Percentiles rank a stretch among this genome's conserved stretches.
These are phyloP conservation scores for Pholiota adiposa DNA, from an alignment of 1,284 basidiomycete genomes.

Conservation along the genomic window DNA sequence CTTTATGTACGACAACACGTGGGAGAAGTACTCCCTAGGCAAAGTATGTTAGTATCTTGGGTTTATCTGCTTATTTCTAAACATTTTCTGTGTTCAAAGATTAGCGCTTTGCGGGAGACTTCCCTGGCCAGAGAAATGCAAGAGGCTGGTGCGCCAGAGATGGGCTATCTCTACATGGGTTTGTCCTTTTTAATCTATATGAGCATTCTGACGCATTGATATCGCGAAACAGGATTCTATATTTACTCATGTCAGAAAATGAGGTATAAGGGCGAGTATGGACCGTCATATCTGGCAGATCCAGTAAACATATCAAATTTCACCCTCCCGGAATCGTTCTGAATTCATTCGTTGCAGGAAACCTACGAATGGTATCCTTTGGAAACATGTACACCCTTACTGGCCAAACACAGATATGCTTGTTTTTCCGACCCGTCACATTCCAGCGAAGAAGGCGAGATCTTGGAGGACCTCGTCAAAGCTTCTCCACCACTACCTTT, in stretches of 20 bases:
- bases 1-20: slow-evolving; percentile 89
- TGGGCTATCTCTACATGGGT: slow-evolving; percentile 88
- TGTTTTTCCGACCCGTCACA: slow-evolving; percentile 69
- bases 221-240: slow-evolving; percentile 75
- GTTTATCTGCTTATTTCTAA: background rate
- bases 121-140: slow-evolving; percentile 76
- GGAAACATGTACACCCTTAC: slow-evolving; percentile 55
- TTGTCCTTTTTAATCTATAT: slow-evolving; percentile 23
- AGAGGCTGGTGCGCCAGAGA: slow-evolving; percentile 62
- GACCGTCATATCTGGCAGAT: slow-evolving; percentile 88
- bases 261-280: slow-evolving; percentile 94
- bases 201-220: background rate
- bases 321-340: background rate
- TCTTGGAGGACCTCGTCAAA: slow-evolving; percentile 15
- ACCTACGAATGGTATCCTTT: slow-evolving; percentile 80
- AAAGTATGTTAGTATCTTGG: slow-evolving; percentile 56
- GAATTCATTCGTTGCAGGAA: slow-evolving; percentile 48
- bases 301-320: slow-evolving; percentile 52
- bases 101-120: slow-evolving; percentile 84
- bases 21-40: slow-evolving; percentile 80
- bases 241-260: slow-evolving; percentile 94
- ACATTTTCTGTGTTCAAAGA: slow-evolving; percentile 39
- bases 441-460: slow-evolving; percentile 42
- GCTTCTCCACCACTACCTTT: background rate
- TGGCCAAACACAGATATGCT: slow-evolving; percentile 71